Evolutionary conservation across 805 yeast genomes (phyloP).

Genomic region (Gaillardinia entomophila): DNA sequence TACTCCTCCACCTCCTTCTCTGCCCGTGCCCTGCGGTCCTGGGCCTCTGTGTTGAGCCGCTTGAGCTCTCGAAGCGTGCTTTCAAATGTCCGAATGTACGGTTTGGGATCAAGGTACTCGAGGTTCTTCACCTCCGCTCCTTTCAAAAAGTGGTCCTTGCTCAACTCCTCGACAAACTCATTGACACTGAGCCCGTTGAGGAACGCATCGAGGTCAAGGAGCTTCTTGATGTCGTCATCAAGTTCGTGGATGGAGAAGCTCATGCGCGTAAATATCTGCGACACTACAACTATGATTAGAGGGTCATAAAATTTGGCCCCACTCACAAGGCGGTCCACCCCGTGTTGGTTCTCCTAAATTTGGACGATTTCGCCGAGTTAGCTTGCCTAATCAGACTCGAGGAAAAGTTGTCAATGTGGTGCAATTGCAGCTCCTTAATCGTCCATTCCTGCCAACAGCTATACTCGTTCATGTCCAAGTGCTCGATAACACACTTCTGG

Average conservation of each 20-base stretch:
- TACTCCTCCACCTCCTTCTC: slow-evolving; percentile 52
- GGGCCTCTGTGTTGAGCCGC: slow-evolving; percentile 52
- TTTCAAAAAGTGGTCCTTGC: slow-evolving; percentile 56
- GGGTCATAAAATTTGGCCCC: too few species aligned
- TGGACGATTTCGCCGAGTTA: too few species aligned
- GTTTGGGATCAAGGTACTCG: slow-evolving; percentile 79
- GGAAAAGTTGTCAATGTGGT: too few species aligned
- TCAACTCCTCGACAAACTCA: slow-evolving; percentile 75
- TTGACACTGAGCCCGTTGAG: slow-evolving; percentile 65
- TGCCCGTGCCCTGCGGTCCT: slow-evolving; percentile 42
- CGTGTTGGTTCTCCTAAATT: too few species aligned
- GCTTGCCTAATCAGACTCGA: too few species aligned
- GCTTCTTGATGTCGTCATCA: slow-evolving; percentile 54
- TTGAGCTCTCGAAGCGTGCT: slow-evolving; percentile 71
- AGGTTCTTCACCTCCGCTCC: slow-evolving; percentile 46
- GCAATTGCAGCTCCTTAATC: too few species aligned
- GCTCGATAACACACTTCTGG: too few species aligned
- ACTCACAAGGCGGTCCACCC: too few species aligned
- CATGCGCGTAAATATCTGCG: slow-evolving; percentile 26
- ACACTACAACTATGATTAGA: too few species aligned
- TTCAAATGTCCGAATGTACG: slow-evolving; percentile 90
- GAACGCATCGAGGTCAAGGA: slow-evolving; percentile 57
- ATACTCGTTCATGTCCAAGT: too few species aligned
- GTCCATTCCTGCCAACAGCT: too few species aligned
- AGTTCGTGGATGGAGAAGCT: slow-evolving; percentile 51